A percentile compares a stretch with the other conserved stretches of the same genome.
Evolutionary conservation across 1,284 basidiomycete species (phyloP).

Genomic region (Inonotus hispidus): DNA sequence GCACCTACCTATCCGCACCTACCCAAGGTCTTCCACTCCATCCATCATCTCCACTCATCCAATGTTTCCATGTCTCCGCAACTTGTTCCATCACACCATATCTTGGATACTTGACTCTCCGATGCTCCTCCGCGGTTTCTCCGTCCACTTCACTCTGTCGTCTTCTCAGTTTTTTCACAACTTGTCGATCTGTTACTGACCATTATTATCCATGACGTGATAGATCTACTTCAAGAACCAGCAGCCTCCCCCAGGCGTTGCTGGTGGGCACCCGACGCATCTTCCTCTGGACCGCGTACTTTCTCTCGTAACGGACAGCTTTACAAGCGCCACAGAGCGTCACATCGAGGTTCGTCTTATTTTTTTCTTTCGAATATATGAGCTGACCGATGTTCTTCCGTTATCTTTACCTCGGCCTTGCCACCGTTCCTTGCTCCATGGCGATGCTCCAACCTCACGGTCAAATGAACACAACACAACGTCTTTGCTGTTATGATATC

Average conservation of each 20-base stretch:
- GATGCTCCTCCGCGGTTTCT: slow-evolving; percentile 7
- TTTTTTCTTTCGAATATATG: not conserved
- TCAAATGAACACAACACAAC: not conserved
- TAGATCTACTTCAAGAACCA: slow-evolving; percentile 98
- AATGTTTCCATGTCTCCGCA: not conserved
- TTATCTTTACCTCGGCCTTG: not conserved
- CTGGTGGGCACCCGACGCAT: slow-evolving; percentile 64
- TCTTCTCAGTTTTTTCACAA: not conserved
- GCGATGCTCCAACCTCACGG: no score
- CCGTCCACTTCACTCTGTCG: not conserved
- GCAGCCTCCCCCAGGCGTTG: slow-evolving; percentile 50
- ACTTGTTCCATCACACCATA: not conserved
- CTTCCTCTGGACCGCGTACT: slow-evolving; percentile 78
- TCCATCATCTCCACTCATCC: not conserved
- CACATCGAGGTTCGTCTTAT: slow-evolving; percentile 79
- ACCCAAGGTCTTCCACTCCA: no score
- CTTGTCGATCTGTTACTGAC: slow-evolving; percentile 6
- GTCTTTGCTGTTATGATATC: not conserved
- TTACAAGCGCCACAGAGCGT: slow-evolving; percentile 90
- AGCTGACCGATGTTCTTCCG: no score
- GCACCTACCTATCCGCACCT: not conserved
- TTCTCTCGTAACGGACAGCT: slow-evolving; percentile 86
- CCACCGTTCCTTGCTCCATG: not conserved
- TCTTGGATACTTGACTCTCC: not conserved
- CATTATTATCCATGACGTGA: not conserved